These are phyloP conservation scores for Trypanosoma boissoni DNA, from an alignment of 208 protist species.

Conservation along the genomic window DNA sequence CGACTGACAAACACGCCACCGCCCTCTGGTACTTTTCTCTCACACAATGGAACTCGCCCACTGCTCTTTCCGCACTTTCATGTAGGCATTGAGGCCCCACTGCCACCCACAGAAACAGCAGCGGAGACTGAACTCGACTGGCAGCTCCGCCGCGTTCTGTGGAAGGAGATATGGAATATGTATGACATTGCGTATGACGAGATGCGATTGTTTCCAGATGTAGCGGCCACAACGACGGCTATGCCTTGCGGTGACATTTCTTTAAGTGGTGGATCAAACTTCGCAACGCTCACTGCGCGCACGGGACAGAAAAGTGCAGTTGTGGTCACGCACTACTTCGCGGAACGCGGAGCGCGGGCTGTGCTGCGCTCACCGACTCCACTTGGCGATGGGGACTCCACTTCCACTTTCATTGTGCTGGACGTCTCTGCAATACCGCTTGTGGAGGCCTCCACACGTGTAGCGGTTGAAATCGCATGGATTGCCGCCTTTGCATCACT, in stretches of 20 bases:
- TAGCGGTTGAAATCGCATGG: slow-evolving; percentile 65
- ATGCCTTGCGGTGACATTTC: no score
- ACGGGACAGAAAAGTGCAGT: slow-evolving; percentile 31
- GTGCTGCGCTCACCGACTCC: neutral
- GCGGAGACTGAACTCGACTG: neutral
- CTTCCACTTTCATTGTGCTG: slow-evolving; percentile 36
- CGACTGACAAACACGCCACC: slow-evolving; percentile 50
- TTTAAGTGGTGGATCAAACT: slow-evolving; percentile 16
- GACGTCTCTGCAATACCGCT: slow-evolving; percentile 43
- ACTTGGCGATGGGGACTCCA: neutral
- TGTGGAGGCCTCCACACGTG: slow-evolving; percentile 25
- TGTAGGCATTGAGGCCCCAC: slow-evolving; percentile 45
- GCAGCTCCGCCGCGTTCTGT: slow-evolving; percentile 32
- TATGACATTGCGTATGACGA: slow-evolving; percentile 86
- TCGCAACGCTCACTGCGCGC: slow-evolving; percentile 28
- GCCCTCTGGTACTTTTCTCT: slow-evolving; percentile 12
- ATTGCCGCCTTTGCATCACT: slow-evolving; percentile 46
- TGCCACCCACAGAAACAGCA: neutral
- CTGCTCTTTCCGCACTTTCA: slow-evolving; percentile 59
- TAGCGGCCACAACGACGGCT: no score
- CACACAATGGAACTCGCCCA: slow-evolving; percentile 10
- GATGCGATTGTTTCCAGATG: slow-evolving; percentile 50
- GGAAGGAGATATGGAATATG: slow-evolving; percentile 86
- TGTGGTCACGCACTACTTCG: slow-evolving; percentile 67
- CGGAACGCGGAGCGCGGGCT: slow-evolving; percentile 2